A percentile compares a stretch with the other conserved stretches of the same genome.
These are phyloP conservation scores for Pontederia crassipes DNA, from an alignment of 176 grass and related monocot species.

Conservation along the genomic window DNA sequence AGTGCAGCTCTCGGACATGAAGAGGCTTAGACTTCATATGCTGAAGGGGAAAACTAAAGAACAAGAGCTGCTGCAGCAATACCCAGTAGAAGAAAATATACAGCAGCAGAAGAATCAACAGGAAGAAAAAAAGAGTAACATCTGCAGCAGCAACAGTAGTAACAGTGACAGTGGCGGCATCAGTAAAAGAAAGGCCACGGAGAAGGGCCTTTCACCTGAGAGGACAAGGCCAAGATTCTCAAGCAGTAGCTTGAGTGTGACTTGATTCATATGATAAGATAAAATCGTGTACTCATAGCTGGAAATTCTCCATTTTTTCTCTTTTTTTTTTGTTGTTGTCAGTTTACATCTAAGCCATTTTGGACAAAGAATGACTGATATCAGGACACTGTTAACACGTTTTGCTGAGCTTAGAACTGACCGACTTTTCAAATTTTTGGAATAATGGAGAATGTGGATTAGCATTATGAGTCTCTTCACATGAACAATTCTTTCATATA, in stretches of 20 bases:
- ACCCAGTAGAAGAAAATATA: too few species aligned
- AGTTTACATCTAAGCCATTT: too few species aligned
- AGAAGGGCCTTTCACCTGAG: not conserved
- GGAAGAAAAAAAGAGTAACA: not conserved
- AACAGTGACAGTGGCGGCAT: not conserved
- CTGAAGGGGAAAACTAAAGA: constrained; percentile 44
- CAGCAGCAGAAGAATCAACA: not conserved
- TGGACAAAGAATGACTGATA: too few species aligned
- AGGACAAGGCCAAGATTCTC: constrained; percentile 21
- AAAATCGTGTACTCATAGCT: too few species aligned
- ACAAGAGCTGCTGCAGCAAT: not conserved
- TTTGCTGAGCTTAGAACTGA: too few species aligned
- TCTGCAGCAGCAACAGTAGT: not conserved
- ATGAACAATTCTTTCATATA: too few species aligned
- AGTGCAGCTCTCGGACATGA: constrained; percentile 51
- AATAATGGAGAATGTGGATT: too few species aligned
- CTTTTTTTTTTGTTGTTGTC: too few species aligned
- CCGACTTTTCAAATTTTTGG: too few species aligned
- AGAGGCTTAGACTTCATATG: constrained; percentile 70
- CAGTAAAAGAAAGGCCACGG: constrained; percentile 21
- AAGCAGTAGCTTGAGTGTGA: not conserved
- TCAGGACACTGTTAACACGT: too few species aligned
- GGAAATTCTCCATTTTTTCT: too few species aligned
- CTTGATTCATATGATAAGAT: not conserved
- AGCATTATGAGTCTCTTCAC: too few species aligned